A percentile compares a stretch with the other conserved stretches of the same genome.
phyloP scores from a whole-genome alignment of 2,329 filamentous ascomycete species.

The Cryphonectria naterciae region DNA sequence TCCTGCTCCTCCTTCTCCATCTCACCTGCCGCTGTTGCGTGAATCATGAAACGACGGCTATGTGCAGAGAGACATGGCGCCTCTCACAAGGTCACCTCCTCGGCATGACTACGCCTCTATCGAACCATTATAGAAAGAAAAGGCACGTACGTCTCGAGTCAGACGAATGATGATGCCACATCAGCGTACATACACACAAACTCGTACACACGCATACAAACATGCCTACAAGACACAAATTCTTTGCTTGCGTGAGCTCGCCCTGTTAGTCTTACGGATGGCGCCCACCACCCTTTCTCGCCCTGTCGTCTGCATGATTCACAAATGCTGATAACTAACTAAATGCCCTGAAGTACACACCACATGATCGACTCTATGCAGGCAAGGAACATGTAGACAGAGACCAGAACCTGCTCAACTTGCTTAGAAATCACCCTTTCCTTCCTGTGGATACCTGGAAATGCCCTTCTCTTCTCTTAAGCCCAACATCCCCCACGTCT shows the following conservation, averaged over 20 bases:
- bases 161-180: neutral
- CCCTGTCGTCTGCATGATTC: neutral
- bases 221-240: neutral
- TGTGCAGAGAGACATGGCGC: neutral
- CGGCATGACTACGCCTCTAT: neutral
- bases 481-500: neutral
- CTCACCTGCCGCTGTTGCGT: neutral
- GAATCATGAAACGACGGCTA: conserved; percentile 1
- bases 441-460: neutral
- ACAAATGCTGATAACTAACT: neutral
- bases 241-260: neutral
- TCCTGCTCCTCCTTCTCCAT: neutral
- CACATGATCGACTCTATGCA: neutral
- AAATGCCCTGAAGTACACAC: neutral
- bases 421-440: neutral
- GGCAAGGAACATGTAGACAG: neutral
- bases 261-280: neutral
- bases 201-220: neutral
- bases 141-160: neutral
- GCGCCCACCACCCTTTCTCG: neutral
- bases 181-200: neutral
- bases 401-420: neutral
- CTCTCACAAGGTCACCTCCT: neutral
- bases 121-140: neutral
- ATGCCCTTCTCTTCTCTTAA: neutral